Evolutionary conservation across 257 asterid genomes (phyloP).

Genomic region (Lycium ferocissimum): DNA sequence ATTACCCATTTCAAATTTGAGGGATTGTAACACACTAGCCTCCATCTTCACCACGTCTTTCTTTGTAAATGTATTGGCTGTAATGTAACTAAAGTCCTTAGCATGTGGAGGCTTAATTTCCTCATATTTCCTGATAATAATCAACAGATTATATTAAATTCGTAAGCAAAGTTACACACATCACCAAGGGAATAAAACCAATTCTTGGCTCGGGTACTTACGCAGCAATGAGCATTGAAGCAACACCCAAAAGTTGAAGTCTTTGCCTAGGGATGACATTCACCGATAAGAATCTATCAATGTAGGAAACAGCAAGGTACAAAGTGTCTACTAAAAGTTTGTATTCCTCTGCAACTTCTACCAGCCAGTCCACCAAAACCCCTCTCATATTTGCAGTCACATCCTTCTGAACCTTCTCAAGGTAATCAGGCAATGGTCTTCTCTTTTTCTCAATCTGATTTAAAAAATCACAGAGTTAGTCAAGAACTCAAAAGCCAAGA

Average conservation of each 20-base stretch:
- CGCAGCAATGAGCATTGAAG: constrained; percentile 98
- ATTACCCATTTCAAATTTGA: constrained; percentile 80
- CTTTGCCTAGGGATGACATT: constrained; percentile 54
- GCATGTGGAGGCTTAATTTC: constrained; percentile 82
- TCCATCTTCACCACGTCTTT: constrained; percentile 83
- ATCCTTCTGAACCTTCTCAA: constrained; percentile 70
- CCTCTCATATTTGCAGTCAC: constrained; percentile 86
- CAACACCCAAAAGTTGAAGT: constrained; percentile 92
- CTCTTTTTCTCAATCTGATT: constrained; percentile 52
- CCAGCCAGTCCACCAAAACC: constrained; percentile 83
- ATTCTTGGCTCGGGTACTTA: constrained; percentile 43
- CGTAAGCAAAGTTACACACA: background rate
- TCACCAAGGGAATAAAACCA: background rate
- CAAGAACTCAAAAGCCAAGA: background rate
- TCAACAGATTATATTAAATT: background rate
- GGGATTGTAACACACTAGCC: constrained; percentile 70
- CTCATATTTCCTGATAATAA: constrained; percentile 70
- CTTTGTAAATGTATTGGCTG: constrained; percentile 67
- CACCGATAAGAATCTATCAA: constrained; percentile 70
- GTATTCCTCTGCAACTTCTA: constrained; percentile 89
- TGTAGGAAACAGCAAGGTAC: constrained; percentile 63
- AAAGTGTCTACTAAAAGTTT: constrained; percentile 79
- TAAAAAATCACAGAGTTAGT: background rate
- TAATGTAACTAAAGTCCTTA: constrained; percentile 73
- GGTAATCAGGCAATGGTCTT: constrained; percentile 59